phyloP scores from a whole-genome alignment of 139 green algal species.

The Closterium sp. region DNA sequence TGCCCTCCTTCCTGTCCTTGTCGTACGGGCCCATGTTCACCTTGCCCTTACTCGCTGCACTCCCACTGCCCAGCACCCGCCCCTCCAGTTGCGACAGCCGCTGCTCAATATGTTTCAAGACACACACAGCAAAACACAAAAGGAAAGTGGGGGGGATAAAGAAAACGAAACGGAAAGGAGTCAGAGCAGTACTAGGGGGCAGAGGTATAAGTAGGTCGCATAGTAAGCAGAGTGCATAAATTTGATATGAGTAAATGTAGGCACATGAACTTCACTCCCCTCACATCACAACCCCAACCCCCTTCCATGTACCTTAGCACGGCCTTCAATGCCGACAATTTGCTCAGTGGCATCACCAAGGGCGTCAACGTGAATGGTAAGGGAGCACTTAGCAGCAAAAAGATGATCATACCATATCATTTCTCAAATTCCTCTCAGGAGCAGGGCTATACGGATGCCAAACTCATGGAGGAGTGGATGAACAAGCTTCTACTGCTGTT shows the following conservation, averaged over 20 bases:
- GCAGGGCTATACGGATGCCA: no score
- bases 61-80: slow-evolving; percentile 58
- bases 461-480: no score
- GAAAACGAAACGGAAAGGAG: not conserved
- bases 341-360: slow-evolving; percentile 83
- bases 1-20: slow-evolving; percentile 18
- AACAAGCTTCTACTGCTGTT: no score
- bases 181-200: not conserved
- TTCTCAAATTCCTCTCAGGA: no score
- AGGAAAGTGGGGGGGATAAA: not conserved
- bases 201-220: no score
- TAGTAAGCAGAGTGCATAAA: not conserved
- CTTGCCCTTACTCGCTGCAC: slow-evolving; percentile 39
- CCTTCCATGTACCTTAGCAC: slow-evolving; percentile 68
- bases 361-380: slow-evolving; percentile 83
- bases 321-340: slow-evolving; percentile 75
- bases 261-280: no score
- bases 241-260: no score
- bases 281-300: no score
- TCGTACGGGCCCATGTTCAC: slow-evolving; percentile 46
- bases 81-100: slow-evolving; percentile 90
- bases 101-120: slow-evolving; percentile 68
- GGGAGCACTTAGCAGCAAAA: slow-evolving; percentile 91
- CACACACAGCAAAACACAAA: not conserved
- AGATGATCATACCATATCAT: no score